Base-by-base conservation (phyloP, 495 filamentous ascomycete genomes). In the Penicillium crystallinum region DNA sequence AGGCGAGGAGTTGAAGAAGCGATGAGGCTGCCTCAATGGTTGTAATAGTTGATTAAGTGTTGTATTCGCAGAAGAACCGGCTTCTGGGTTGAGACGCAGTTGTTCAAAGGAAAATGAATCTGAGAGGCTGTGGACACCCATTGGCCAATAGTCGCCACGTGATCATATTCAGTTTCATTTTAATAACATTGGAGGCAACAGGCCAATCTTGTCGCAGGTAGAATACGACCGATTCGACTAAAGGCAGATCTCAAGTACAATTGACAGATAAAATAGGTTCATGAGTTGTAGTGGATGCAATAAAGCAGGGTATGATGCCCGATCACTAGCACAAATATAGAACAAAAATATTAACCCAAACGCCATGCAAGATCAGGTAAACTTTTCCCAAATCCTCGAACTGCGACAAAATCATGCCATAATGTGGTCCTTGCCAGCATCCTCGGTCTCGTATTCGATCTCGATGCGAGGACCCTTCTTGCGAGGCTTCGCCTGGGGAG, bases 371-470 rank as follows among this genome's bases (percentile, higher is more conserved):
- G 59, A 68, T 49, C 56, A 57, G 38, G 53, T 56, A 58, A 60
- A 67, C 62, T 67, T 70, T 70, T 41, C 47, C 59, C 49, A 61
- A 46, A 58, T 42, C 38, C 34, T 9, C 17, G 36, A 41, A 53
- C 34, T 25, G n/a, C 15, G 25, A 55, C 34, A 42, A 36, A 43
- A 34, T 59, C 62, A 77, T 39, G 72, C 77, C 63, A 78, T 56
- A 37, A 77, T 33, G 50, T 65, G 68, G 47, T 81, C 76, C 59
- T 72, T 75, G 37, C 68, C 70, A 53, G 72, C 67, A 29, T 63
- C 75, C 65, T 88, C 86, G 10, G 77, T 78, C 59, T 89, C 85
- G 53, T 86, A 85, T 69, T 90, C 87, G 53, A 88, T 82, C 72
- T 88, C 86, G 57, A 82, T 72, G 45, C 76, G 76, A 36, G 81